Evolutionary conservation across 768 basidiomycete species (phyloP).

Genomic region (Ramaria sp.): DNA sequence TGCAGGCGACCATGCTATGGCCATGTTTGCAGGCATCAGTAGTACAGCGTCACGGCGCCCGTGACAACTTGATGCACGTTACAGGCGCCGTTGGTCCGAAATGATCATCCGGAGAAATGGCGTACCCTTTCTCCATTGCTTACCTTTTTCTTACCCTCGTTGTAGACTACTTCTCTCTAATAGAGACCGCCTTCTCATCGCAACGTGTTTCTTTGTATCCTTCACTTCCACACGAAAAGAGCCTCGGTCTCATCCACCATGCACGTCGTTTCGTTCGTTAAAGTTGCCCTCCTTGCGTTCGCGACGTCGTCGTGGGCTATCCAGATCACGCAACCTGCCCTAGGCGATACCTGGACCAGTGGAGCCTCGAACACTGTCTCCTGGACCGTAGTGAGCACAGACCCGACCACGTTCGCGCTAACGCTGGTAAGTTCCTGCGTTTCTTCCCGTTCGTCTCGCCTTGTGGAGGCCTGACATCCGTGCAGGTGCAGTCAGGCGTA

Average conservation of each 20-base stretch:
- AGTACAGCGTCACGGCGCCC: too few species aligned
- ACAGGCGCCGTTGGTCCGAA: too few species aligned
- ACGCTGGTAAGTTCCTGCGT: conserved; percentile 50
- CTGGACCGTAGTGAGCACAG: conserved; percentile 61
- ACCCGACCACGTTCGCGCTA: conserved; percentile 56
- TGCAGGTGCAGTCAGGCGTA: conserved; percentile 26
- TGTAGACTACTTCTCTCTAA: too few species aligned
- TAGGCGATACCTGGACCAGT: conserved; percentile 44
- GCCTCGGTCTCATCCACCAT: neutral
- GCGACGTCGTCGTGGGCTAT: conserved; percentile 54
- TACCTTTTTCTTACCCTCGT: too few species aligned
- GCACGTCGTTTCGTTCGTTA: conserved; percentile 11
- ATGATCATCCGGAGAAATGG: too few species aligned
- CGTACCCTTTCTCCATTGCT: too few species aligned
- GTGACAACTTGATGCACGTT: too few species aligned
- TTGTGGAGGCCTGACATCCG: conserved; percentile 7
- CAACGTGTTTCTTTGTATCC: neutral
- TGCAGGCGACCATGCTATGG: too few species aligned
- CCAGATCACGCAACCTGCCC: conserved; percentile 42
- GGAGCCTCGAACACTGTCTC: conserved; percentile 39
- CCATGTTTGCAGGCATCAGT: too few species aligned
- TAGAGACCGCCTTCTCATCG: too few species aligned
- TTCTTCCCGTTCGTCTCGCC: neutral
- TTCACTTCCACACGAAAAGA: neutral
- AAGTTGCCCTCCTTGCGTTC: conserved; percentile 28